These are phyloP conservation scores for Paraconiothyrium brasiliense DNA, from an alignment of 2,329 filamentous ascomycete genomes.

Conservation along the genomic window DNA sequence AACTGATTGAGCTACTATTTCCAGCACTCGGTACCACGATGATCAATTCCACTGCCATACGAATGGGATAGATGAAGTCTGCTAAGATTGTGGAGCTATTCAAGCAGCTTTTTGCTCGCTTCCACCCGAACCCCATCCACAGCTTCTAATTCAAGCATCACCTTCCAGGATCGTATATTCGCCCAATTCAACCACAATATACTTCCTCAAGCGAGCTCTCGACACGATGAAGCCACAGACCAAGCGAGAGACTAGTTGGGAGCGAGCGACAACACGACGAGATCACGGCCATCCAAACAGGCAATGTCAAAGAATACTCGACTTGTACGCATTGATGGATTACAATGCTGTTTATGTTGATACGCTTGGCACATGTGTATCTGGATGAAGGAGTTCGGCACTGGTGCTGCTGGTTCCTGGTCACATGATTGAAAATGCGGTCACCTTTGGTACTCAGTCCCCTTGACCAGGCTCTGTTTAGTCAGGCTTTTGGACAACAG, in stretches of 20 bases:
- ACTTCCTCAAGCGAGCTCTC: slow-evolving; percentile 31
- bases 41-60: slow-evolving; percentile 34
- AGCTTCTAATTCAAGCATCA: slow-evolving; percentile 44
- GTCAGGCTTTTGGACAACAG: slow-evolving; percentile 21
- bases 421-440: slow-evolving; percentile 22
- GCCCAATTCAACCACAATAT: slow-evolving; percentile 43
- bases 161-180: slow-evolving; percentile 40
- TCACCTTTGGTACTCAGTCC: slow-evolving; percentile 19
- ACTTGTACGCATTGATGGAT: slow-evolving; percentile 22
- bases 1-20: slow-evolving; percentile 33
- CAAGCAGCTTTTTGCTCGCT: slow-evolving; percentile 22
- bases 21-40: slow-evolving; percentile 37
- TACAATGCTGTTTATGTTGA: slow-evolving; percentile 18
- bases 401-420: slow-evolving; percentile 18
- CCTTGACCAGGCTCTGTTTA: slow-evolving; percentile 24
- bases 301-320: slow-evolving; percentile 3
- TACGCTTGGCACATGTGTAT: background rate
- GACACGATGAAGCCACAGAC: slow-evolving; percentile 20
- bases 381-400: slow-evolving; percentile 9
- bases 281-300: slow-evolving; percentile 22
- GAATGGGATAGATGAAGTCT: slow-evolving; percentile 38
- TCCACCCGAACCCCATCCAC: slow-evolving; percentile 29
- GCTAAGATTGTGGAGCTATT: slow-evolving; percentile 26
- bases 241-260: slow-evolving; percentile 23
- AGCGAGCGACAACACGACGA: background rate